Percentiles rank a stretch among this genome's conserved stretches.
phyloP scores from a whole-genome alignment of 352 stramenopile genomes.

The Discostella stelligera region DNA sequence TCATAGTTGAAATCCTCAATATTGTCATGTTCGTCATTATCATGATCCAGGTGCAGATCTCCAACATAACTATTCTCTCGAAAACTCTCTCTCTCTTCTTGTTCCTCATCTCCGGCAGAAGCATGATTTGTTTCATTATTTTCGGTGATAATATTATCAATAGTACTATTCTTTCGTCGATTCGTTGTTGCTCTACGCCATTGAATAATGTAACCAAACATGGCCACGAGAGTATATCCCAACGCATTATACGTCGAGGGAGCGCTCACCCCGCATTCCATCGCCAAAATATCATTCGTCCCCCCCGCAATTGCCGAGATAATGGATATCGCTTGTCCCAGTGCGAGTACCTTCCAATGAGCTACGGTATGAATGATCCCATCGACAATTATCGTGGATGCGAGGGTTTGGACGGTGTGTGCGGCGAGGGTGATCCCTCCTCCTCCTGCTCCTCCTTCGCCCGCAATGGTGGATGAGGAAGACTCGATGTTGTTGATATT shows the following conservation, averaged over 20 bases:
- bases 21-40: not conserved
- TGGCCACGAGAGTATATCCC: constrained; percentile 33
- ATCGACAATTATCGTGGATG: constrained; percentile 13
- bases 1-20: constrained; percentile 11
- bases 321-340: constrained; percentile 64
- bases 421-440: not conserved
- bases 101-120: not conserved
- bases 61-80: not conserved
- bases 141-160: not conserved
- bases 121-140: not conserved
- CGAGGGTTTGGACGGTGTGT: constrained; percentile 4
- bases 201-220: constrained; percentile 6
- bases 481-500: not conserved
- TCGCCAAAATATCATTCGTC: constrained; percentile 52
- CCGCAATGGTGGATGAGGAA: not conserved
- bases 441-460: not conserved
- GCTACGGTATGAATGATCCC: constrained; percentile 21
- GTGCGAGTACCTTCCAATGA: constrained; percentile 51
- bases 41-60: not conserved
- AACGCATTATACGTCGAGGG: constrained; percentile 50
- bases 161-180: not conserved
- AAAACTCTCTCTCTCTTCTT: constrained; percentile 18
- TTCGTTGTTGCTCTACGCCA: not conserved
- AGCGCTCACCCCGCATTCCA: constrained; percentile 56
- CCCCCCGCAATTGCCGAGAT: constrained; percentile 50